Percentiles rank a stretch among this genome's conserved stretches.
Evolutionary conservation across 345 rosid genomes (phyloP).

Genomic region (Trapa incisa): DNA sequence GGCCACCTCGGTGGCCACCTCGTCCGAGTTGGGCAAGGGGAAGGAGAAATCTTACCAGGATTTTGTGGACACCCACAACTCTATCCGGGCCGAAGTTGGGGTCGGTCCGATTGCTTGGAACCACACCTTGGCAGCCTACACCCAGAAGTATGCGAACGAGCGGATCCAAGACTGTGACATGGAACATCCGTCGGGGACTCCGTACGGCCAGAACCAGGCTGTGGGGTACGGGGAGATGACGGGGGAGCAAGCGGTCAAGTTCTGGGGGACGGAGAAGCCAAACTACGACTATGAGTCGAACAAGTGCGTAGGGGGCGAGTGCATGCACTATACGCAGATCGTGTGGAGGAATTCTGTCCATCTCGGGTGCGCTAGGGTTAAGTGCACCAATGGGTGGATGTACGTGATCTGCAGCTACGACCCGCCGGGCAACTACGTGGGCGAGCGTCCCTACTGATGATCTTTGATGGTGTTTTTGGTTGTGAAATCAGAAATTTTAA

Average conservation of each 20-base stretch:
- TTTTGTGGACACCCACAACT: slow-evolving; percentile 4
- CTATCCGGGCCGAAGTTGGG: slow-evolving; percentile 3
- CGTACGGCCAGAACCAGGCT: slow-evolving; percentile 51
- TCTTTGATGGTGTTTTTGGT: too few relatives aligned
- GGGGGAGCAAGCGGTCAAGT: slow-evolving; percentile 27
- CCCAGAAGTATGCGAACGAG: slow-evolving; percentile 27
- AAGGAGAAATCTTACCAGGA: background rate
- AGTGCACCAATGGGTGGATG: slow-evolving; percentile 38
- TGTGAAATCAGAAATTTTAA: too few relatives aligned
- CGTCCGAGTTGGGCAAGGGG: background rate
- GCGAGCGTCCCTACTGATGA: slow-evolving; percentile 47
- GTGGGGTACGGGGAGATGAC: slow-evolving; percentile 42
- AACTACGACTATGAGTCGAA: slow-evolving; percentile 33
- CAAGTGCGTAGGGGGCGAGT: slow-evolving; percentile 23
- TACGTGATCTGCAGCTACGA: slow-evolving; percentile 44
- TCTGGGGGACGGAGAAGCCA: slow-evolving; percentile 41
- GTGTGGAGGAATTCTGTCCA: slow-evolving; percentile 49
- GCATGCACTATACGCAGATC: slow-evolving; percentile 52
- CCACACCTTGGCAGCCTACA: slow-evolving; percentile 35
- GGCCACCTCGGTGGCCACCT: background rate
- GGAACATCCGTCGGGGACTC: slow-evolving; percentile 30
- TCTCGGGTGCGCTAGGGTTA: slow-evolving; percentile 42
- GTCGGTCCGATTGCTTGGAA: slow-evolving; percentile 6
- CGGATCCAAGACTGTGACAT: slow-evolving; percentile 33
- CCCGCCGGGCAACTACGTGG: slow-evolving; percentile 52